Conservation (phyloP, 768 basidiomycete genomes). For the Lactarius tabidus region DNA sequence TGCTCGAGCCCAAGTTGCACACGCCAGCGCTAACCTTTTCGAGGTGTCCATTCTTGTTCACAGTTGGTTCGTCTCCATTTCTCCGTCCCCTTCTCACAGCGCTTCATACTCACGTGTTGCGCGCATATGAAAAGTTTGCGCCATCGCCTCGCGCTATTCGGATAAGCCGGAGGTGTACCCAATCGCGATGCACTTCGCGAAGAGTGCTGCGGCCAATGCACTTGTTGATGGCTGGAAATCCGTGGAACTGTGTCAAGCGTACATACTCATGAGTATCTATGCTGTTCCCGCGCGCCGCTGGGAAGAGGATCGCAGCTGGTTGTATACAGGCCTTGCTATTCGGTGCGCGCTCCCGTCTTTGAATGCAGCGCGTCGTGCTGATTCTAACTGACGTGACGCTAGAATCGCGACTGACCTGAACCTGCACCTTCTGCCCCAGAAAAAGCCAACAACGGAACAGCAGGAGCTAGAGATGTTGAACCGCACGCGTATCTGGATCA, state of each 20-base stretch:
- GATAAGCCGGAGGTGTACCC: slow-evolving; percentile 67
- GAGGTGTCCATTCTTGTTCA: slow-evolving; percentile 88
- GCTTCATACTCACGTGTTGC: background rate
- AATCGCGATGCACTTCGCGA: slow-evolving; percentile 69
- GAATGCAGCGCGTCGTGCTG: slow-evolving; percentile 27
- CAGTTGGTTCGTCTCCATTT: slow-evolving; percentile 60
- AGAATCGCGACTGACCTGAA: slow-evolving; percentile 90
- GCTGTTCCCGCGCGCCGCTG: slow-evolving; percentile 71
- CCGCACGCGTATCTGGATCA: slow-evolving; percentile 85
- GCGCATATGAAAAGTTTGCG: slow-evolving; percentile 56
- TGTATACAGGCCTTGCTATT: slow-evolving; percentile 86
- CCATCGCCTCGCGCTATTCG: slow-evolving; percentile 78
- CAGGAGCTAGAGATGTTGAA: slow-evolving; percentile 86
- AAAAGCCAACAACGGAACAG: slow-evolving; percentile 71
- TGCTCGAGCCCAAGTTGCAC: slow-evolving; percentile 80
- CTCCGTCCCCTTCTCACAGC: background rate
- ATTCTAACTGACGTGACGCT: background rate
- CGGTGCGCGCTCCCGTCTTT: slow-evolving; percentile 41
- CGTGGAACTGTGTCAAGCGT: slow-evolving; percentile 83
- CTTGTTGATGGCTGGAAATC: slow-evolving; percentile 73
- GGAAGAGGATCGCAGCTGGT: slow-evolving; percentile 89
- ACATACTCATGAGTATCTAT: slow-evolving; percentile 74
- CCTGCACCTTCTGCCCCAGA: slow-evolving; percentile 70
- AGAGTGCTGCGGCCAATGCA: slow-evolving; percentile 71
- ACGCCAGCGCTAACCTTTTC: slow-evolving; percentile 76